Evolutionary conservation across 2,329 filamentous ascomycete genomes (phyloP), one percentile per base, ranked within the genome.

Genomic region (Escovopsis sp.): DNA sequence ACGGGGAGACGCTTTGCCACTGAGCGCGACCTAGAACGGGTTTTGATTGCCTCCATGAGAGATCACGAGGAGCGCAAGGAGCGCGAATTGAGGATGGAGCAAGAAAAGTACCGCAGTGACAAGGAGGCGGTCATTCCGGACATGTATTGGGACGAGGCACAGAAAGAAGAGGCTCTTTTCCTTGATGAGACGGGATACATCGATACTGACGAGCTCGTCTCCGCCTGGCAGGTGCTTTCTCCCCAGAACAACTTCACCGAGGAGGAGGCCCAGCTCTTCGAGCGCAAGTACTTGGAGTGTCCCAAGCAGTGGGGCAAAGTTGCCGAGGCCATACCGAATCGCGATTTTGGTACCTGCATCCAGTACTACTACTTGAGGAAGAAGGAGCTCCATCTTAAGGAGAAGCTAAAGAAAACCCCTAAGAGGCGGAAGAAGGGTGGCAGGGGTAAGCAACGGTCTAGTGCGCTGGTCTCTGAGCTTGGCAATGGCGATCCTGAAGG

Each of bases 291-390:
- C 53, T 69, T 84, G 40, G 80, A 85, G 47, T 75, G 73, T 45
- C 82, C 83, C 0, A 91, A 91, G 67, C 83, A 87, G 54, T 91
- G 83, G 82, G 82, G 82, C 44, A 78, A 76, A 51, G 78, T 91
- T 45, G 81, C 84, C 5, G 76, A 82, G 45, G 69, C 70, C 23
- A 63, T 89, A 6, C 72, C 73, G 1, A 69, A 72, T 28, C 76
- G 84, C 23, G 78, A 83, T 52, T 87, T 85, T 59, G 80, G 82
- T 49, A 75, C 83, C 38, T 86, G 82, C 59, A 91, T 91, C 51
- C 81, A 86, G 55, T 86, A 88, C 59, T 91, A 91, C 61, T 91
- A 91, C 59, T 70, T 84, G 48, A 84, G 81, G 56, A 91, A 78
- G 63, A 82, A 81, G 62, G 71, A 78, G 38, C 73, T 78, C 36